These are phyloP conservation scores for Rhizomucor pusillus DNA, from an alignment of 371 early-diverging fungal species.

Conservation along the genomic window DNA sequence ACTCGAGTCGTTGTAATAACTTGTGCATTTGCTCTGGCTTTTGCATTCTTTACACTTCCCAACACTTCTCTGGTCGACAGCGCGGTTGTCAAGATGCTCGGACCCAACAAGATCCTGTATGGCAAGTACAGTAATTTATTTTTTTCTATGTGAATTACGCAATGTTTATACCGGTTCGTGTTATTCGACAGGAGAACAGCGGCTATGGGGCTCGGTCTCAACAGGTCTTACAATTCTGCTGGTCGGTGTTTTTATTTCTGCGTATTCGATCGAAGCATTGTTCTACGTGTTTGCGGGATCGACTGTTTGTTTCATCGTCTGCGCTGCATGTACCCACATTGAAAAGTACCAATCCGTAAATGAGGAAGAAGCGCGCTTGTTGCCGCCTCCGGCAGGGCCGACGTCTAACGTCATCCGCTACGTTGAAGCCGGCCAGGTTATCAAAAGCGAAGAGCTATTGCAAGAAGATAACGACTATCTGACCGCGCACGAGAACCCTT, in stretches of 20 bases:
- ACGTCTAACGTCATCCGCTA: background rate
- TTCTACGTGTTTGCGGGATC: conserved; percentile 34
- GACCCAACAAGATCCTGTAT: conserved; percentile 44
- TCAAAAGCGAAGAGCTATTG: background rate
- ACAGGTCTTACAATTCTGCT: conserved; percentile 35
- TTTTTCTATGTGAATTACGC: background rate
- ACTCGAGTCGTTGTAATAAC: conserved; percentile 18
- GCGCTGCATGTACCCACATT: conserved; percentile 11
- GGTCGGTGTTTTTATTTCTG: conserved; percentile 35
- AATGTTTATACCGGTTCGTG: background rate
- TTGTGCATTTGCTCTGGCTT: conserved; percentile 24
- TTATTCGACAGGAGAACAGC: conserved; percentile 32
- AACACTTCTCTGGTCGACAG: conserved; percentile 45
- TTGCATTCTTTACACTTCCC: conserved; percentile 43
- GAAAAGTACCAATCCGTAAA: background rate
- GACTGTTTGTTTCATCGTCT: conserved; percentile 20
- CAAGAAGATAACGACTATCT: background rate
- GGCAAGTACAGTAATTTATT: conserved; percentile 18
- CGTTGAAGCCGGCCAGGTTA: background rate
- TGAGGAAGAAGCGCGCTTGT: background rate
- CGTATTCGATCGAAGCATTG: conserved; percentile 25
- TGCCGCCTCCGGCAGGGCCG: background rate
- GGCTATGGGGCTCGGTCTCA: conserved; percentile 44
- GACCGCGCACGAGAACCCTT: background rate
- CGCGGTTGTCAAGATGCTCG: conserved; percentile 50